Evolutionary conservation across 169 alveolate genomes (phyloP).

Genomic region (Theileria orientalis): DNA sequence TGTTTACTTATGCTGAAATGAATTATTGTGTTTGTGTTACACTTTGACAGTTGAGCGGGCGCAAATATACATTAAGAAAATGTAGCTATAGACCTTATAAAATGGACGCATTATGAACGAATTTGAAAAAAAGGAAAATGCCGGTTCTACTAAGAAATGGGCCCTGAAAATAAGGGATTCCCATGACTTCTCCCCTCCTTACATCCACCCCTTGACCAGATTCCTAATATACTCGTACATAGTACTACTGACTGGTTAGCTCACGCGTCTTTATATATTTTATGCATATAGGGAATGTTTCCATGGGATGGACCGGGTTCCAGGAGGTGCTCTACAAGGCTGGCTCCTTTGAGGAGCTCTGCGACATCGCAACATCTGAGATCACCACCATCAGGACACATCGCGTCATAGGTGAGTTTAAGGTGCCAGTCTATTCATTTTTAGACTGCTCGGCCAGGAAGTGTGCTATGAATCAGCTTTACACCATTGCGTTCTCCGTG

Average conservation of each 20-base stretch:
- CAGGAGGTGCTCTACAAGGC: constrained; percentile 51
- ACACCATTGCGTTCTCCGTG: constrained; percentile 32
- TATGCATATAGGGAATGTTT: constrained; percentile 16
- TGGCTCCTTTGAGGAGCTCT: constrained; percentile 47
- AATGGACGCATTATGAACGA: no score
- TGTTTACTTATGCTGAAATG: no score
- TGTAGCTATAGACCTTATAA: no score
- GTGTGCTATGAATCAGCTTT: constrained; percentile 24
- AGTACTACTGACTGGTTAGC: background rate
- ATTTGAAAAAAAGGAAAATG: no score
- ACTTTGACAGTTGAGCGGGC: no score
- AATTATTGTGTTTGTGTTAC: no score
- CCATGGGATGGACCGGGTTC: constrained; percentile 57
- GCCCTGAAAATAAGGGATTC: background rate
- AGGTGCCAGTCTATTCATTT: background rate
- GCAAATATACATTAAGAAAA: no score
- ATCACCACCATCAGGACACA: background rate
- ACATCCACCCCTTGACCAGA: background rate
- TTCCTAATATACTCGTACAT: background rate
- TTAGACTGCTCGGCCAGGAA: constrained; percentile 42
- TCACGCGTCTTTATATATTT: background rate
- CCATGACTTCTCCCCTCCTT: constrained; percentile 1
- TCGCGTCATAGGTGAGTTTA: background rate
- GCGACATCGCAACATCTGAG: background rate
- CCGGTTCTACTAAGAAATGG: no score